Evolutionary conservation across 108 stramenopile genomes (phyloP), one percentile per base, ranked within the genome.

Genomic region (Aurantiochytrium sp.): DNA sequence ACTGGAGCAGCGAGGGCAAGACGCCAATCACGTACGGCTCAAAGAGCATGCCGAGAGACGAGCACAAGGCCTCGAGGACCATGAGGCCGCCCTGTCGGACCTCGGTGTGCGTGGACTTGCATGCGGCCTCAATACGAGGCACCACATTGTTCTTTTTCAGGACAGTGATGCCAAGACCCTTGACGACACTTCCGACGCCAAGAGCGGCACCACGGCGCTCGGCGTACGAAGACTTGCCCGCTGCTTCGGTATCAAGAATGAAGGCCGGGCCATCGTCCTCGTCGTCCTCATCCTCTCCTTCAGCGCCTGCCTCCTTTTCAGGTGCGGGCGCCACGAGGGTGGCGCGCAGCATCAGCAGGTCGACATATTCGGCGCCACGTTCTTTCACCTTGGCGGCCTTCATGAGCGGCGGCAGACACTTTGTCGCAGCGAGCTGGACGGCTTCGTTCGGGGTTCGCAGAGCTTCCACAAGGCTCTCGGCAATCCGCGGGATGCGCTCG

Each of bases 11-110:
- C n/a, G 96, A 93, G 45, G 98, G 97, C 3, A 99, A 94, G 8
- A 99, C 92, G 12, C 96, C 97, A 55, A 99, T 98, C 49, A 99
- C 97, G 89, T 99, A 99, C 0, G 99, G 99, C 90, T 99, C 99
- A 90, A 99, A 99, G 6, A 99, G 95, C 51, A 99, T 92, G 29
- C 96, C 98, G 35, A 99, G 93, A 4, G 96, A 90, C 19, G 89
- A 91, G 89, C 97, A 97, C 55, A 99, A 92, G 14, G 96, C 93
- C 90, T 99, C 98, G 73, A 99, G 96, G 5, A 96, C 96, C 90
- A 97, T 96, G 23, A 99, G 92, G n/a, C 97, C 94, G 29, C 99
- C 99, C 89, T 99, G 97, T 73, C 97, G 97, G 47, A 45, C 90
- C 60, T 90, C 72, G 60, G 87, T 60, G 58, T 89, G 42, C 58